phyloP scores from a whole-genome alignment of 208 protist genomes.

The Crithidia expoeki region DNA sequence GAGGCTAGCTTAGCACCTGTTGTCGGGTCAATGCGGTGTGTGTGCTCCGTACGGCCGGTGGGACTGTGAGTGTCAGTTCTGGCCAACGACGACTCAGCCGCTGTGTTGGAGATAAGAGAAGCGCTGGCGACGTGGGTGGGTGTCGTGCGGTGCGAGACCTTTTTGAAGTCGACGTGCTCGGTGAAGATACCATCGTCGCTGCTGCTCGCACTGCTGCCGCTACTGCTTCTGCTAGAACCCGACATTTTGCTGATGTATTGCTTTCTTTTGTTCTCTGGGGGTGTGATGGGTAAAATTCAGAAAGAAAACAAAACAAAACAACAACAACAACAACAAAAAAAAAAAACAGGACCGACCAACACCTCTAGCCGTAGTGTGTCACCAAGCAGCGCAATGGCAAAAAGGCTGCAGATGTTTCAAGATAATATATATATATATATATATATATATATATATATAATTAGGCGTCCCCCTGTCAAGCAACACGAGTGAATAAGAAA shows the following conservation, averaged over 20 bases:
- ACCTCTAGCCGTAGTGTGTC: background rate
- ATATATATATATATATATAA: background rate
- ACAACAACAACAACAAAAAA: background rate
- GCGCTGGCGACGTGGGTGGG: background rate
- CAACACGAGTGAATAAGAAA: too few relatives aligned
- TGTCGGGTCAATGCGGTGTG: too few relatives aligned
- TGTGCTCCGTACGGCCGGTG: background rate
- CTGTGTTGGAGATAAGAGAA: background rate
- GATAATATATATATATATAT: background rate
- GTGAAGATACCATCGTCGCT: slow-evolving; percentile 39
- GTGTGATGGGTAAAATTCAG: background rate
- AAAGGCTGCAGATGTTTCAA: too few relatives aligned
- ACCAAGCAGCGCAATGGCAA: background rate
- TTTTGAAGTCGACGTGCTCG: slow-evolving; percentile 17
- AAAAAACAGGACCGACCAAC: too few relatives aligned
- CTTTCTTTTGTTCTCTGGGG: background rate
- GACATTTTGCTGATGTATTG: slow-evolving; percentile 12
- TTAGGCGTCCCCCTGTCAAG: too few relatives aligned
- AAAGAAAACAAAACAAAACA: background rate
- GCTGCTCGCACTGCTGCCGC: slow-evolving; percentile 19
- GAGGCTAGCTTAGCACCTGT: too few relatives aligned
- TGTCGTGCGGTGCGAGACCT: background rate
- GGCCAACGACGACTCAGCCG: background rate
- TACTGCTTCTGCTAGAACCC: background rate
- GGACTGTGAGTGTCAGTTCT: slow-evolving; percentile 1